Conservation (phyloP, 768 basidiomycete species). For the Galerina marginata region DNA sequence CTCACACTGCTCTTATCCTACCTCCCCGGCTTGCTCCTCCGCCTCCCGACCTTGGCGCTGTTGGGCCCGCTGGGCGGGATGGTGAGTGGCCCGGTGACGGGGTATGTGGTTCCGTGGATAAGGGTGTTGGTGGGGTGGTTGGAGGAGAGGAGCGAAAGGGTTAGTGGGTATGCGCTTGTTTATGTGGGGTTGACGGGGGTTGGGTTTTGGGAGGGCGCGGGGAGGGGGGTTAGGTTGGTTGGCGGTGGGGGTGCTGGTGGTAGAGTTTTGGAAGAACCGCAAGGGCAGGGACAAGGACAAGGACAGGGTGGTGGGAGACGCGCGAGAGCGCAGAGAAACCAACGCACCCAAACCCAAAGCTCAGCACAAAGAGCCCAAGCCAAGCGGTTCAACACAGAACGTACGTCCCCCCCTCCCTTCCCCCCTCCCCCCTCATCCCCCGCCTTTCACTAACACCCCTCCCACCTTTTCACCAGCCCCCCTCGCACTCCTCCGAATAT, state of each 20-base stretch:
- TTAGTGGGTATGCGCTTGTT: constrained; percentile 66
- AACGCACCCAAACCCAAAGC: no score
- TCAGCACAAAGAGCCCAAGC: constrained; percentile 43
- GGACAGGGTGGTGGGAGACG: neutral
- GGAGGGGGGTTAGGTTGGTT: constrained; percentile 53
- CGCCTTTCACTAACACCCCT: no score
- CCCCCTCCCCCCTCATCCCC: neutral
- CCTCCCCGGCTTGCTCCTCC: constrained; percentile 55
- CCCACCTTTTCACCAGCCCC: constrained; percentile 54
- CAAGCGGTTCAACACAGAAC: constrained; percentile 53
- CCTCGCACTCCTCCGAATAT: constrained; percentile 75
- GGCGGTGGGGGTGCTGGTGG: neutral
- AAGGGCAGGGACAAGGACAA: neutral
- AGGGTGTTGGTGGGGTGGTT: constrained; percentile 58
- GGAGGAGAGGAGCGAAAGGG: constrained; percentile 57
- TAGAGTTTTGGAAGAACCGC: constrained; percentile 20
- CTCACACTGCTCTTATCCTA: constrained; percentile 56
- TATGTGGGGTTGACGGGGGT: constrained; percentile 82
- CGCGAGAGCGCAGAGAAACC: constrained; percentile 7
- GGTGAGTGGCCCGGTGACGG: no score
- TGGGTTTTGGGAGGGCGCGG: constrained; percentile 62
- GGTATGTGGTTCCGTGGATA: no score
- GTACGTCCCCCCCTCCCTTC: constrained; percentile 41
- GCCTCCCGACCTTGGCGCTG: constrained; percentile 26
- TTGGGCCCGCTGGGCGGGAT: no score